Base-by-base conservation (phyloP, 495 filamentous ascomycete genomes). In the Cryomyces antarcticus region DNA sequence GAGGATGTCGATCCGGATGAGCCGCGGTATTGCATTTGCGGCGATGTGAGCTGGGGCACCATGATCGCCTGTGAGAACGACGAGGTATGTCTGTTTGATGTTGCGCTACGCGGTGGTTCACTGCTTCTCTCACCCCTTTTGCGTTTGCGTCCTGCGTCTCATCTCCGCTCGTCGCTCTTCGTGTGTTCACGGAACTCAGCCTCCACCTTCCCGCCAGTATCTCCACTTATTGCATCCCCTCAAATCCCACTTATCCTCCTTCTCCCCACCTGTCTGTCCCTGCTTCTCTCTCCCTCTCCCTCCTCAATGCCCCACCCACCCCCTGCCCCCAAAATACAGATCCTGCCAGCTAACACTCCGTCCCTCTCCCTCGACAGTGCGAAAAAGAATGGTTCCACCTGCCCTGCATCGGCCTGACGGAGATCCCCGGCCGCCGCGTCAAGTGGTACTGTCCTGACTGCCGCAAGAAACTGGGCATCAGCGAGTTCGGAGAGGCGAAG, bases 361-460 rank as follows among this genome's bases (percentile, higher is more conserved):
- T 24, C 17, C 17, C 17, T 24, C 17, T 33, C 13, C 31, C 28
- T 28, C 29, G 60, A 63, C 45, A 65, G 62, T 66, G 63, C 50
- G 59, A 62, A 41, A 59, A 50, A 44, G 84, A 92, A 63, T 95
- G 88, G 88, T 96, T 96, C 62, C 88, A 96, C 57, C 74, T 96
- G 27, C 72, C 77, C 45, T 96, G 88, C 49, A 78, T 96, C 33
- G 82, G 77, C 28, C 63, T 96, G 31, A 66, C 68, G 1, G 78
- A 82, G 41, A 72, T 79, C 42, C 87, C 82, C 27, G 70, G 73
- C 7, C 68, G 82, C 17, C 79, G 78, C 41, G 79, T 75, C 7
- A 92, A 92, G 64, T 96, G 88, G 88, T 96, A 85, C 55, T 95
- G 88, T 57, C 88, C 88, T 5, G 79, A 86, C 7, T 94, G 86